A percentile compares a stretch with the other conserved stretches of the same genome.
phyloP scores from a whole-genome alignment of 1,284 basidiomycete species.

The Apiotrichum mycotoxinovorans region DNA sequence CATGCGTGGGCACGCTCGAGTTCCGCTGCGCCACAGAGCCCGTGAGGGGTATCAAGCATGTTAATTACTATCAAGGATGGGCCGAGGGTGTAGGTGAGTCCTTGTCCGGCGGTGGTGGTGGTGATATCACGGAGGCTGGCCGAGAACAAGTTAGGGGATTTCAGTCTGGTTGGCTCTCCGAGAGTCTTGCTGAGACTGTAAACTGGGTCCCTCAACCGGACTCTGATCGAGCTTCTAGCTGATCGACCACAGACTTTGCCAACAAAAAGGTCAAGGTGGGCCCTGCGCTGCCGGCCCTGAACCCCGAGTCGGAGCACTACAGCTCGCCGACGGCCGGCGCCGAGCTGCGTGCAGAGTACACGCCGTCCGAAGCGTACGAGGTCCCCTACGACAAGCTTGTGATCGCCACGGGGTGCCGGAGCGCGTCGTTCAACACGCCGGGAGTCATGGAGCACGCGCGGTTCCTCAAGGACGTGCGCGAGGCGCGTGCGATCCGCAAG shows the following conservation, averaged over 20 bases:
- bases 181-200: no score
- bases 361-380: constrained; percentile 49
- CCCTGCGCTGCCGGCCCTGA: constrained; percentile 31
- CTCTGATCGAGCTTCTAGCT: background rate
- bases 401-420: constrained; percentile 78
- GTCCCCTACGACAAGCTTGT: constrained; percentile 75
- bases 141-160: no score
- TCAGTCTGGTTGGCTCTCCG: no score
- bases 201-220: no score
- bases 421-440: constrained; percentile 62
- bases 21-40: constrained; percentile 76
- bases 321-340: constrained; percentile 4
- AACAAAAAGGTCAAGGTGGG: constrained; percentile 56
- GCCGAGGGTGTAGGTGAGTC: constrained; percentile 42
- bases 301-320: background rate
- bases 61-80: constrained; percentile 51
- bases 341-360: constrained; percentile 48
- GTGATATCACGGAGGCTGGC: no score
- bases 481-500: constrained; percentile 73
- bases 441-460: constrained; percentile 70
- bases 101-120: background rate
- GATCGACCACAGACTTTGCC: constrained; percentile 59
- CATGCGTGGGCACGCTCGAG: constrained; percentile 76
- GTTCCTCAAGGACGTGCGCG: constrained; percentile 76
- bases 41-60: constrained; percentile 53